Base-by-base conservation (phyloP, 352 stramenopile genomes). In the Globisporangium viniferum region DNA sequence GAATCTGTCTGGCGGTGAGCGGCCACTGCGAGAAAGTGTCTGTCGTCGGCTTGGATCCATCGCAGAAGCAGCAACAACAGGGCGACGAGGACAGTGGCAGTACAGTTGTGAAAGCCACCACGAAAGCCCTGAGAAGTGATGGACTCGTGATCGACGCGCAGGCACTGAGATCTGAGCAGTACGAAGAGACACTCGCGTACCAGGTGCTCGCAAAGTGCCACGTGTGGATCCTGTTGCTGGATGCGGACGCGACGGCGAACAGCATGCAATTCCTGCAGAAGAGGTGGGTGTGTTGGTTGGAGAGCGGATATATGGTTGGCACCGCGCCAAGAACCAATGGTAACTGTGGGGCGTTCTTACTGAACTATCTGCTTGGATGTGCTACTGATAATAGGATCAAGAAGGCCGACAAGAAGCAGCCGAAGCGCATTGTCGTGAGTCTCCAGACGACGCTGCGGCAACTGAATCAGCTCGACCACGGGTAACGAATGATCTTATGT, bases 371-470 rank as follows among this genome's bases (percentile, higher is more conserved):
- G 41, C 41, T 49, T 49, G 5, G 2, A 20, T 18, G 3, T 22
- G 20, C 12, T 36, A 8, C 22, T 64, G n/a, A 27, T 49, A 3
- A 31, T 44, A 62, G 65, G 12, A 48, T 63, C 8, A 82, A 78
- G 57, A 71, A 71, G 53, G 56, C 15, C 4, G 65, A 80, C 8
- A 59, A 65, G 22, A 77, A 78, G 39, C 65, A 76, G 27, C 59
- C 64, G 9, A 82, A 82, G 63, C 80, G 83, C 29, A 67, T 91
- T 22, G 75, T 93, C 44, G 60, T 90, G 62, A 84, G 79, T 76
- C 73, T 92, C 15, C 83, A 93, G 70, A 84, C 78, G 22, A 79
- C 82, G 6, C 69, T 89, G 66, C 80, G 83, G 4, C 78, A 84
- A 46, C 69, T 91, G 2, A 80, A 67, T 14, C 80, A 86, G 44